Percentiles rank a stretch among this genome's conserved stretches.
phyloP scores from a whole-genome alignment of 78 protist species.

The Dictyostelium capitatum region DNA sequence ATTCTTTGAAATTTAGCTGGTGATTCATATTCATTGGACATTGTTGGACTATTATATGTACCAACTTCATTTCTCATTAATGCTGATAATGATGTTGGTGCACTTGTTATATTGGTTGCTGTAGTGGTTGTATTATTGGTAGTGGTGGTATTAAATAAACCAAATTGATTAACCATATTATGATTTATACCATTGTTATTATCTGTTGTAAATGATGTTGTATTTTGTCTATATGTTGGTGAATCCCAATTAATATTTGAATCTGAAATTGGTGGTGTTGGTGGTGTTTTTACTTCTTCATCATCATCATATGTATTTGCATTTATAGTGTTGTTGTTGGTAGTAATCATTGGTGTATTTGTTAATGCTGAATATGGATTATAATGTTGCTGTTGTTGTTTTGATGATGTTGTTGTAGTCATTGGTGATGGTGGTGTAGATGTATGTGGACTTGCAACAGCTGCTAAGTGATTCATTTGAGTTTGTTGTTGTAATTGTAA shows the following conservation, averaged over 20 bases:
- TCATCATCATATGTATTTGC: constrained; percentile 46
- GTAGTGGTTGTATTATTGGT: no score
- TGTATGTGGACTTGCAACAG: background rate
- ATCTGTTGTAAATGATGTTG: constrained; percentile 2
- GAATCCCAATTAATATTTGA: constrained; percentile 5
- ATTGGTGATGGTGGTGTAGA: background rate
- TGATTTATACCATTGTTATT: background rate
- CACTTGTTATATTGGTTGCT: background rate
- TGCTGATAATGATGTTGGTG: background rate
- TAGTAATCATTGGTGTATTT: background rate
- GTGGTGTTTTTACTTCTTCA: constrained; percentile 56
- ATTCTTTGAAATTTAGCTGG: constrained; percentile 57
- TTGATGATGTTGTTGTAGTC: background rate
- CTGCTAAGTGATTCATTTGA: background rate
- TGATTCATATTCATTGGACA: constrained; percentile 51
- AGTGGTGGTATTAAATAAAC: no score
- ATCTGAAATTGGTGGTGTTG: constrained; percentile 41
- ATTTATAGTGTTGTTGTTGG: background rate
- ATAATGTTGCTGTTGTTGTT: background rate
- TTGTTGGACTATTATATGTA: background rate
- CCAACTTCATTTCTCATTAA: background rate
- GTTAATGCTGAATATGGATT: background rate
- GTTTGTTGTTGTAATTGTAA: background rate
- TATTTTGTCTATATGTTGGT: background rate
- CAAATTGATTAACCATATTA: background rate